Evolutionary conservation across 2,329 filamentous ascomycete genomes (phyloP), one percentile per base, ranked within the genome.

Genomic region (Westerdykella ornata): DNA sequence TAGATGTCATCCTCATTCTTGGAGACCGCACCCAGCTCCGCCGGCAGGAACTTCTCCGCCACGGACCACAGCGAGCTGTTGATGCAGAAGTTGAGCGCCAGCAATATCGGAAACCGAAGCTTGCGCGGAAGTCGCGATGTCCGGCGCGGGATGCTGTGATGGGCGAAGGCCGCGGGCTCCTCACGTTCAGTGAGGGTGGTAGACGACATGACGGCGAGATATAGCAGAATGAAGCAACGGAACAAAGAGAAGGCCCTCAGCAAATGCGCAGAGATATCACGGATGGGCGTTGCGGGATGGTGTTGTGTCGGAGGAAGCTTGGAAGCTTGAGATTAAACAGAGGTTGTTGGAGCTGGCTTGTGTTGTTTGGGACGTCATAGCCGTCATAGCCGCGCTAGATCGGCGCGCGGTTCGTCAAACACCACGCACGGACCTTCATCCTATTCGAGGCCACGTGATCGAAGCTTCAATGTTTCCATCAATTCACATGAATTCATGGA

Each of bases 21-120:
- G 61, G 80, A 84, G 44, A 90, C 75, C 18, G 70, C 68, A 1
- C 80, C 80, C 31, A 94, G 70, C 62, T 89, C 82, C 5, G 76
- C 78, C 12, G 74, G 72, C 4, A 78, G 80, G 47, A 79, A 73
- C 29, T 76, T 72, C 36, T 78, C 73, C 5, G 78, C 70, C 39
- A 82, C 59, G 35, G 79, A 78, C 63, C 85, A 84, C 5, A 85
- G 74, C 14, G 81, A 55, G 13, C 77, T 74, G 48, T 81, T 84
- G 43, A 88, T 67, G 22, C 72, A 69, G 43, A 89, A 72, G 65
- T 72, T 79, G 44, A 74, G 59, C 14, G 75, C 42, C n/a, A 77
- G 64, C 19, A 70, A 59, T 35, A 72, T 60, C 17, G 65, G 62
- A 37, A 72, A 64, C 44, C 67, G 66, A 44, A 72, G 47, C 31